These are phyloP conservation scores for Acanthamoeba triangularis DNA, from an alignment of 208 protist species.

Conservation along the genomic window DNA sequence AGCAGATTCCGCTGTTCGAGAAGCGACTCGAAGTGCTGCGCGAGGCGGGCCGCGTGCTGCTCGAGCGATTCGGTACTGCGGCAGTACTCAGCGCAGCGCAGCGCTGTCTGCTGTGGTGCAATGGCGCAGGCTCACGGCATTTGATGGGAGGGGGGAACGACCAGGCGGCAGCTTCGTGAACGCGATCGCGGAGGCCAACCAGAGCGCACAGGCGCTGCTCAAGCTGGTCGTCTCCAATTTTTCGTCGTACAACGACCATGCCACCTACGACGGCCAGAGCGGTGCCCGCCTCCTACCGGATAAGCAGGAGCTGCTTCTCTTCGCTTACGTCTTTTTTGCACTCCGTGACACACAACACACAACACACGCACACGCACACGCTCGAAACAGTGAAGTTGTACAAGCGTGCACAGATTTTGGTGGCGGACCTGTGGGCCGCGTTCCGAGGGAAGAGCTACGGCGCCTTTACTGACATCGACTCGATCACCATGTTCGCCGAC, in stretches of 20 bases:
- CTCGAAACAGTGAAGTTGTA: constrained; percentile 83
- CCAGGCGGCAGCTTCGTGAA: constrained; percentile 13
- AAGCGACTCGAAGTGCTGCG: constrained; percentile 79
- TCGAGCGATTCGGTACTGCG: constrained; percentile 47
- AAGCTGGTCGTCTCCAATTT: constrained; percentile 78
- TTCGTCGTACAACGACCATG: constrained; percentile 80
- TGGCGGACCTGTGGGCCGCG: constrained; percentile 90
- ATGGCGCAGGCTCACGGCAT: constrained; percentile 20
- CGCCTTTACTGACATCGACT: constrained; percentile 88
- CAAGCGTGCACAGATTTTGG: constrained; percentile 91
- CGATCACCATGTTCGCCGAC: constrained; percentile 93
- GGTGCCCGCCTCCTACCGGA: not conserved
- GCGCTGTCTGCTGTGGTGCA: not conserved
- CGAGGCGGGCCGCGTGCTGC: constrained; percentile 77
- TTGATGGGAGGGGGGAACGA: not conserved
- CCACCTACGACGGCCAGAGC: constrained; percentile 71
- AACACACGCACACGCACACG: no score
- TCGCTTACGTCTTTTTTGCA: not conserved
- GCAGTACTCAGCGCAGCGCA: constrained; percentile 28
- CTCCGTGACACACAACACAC: no score
- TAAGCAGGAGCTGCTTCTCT: no score
- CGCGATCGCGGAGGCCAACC: not conserved
- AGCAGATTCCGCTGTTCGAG: constrained; percentile 72
- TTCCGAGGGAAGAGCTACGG: constrained; percentile 84
- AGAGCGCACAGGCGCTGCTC: not conserved